Evolutionary conservation across 768 basidiomycete genomes (phyloP), one percentile per base, ranked within the genome.

Genomic region (Auriculariales sp.): DNA sequence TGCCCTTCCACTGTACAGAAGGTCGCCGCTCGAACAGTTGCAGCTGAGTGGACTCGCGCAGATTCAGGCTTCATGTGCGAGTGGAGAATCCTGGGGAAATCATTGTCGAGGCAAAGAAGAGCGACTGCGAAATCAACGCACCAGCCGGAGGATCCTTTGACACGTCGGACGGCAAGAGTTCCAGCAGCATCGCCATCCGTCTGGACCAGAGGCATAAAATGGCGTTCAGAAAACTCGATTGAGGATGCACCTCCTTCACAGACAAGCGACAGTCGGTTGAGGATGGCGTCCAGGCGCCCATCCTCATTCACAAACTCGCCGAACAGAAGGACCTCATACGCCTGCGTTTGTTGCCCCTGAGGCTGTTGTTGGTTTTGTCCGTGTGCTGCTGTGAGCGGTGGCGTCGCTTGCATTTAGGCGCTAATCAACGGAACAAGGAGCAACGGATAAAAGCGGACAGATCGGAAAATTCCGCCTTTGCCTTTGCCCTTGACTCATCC

Each of bases 1-100:
- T 91, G 84, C 1, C 87, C 87, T 24, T 77, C 70, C 19, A 90
- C 81, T 57, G 85, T 76, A 53, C 79, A 82, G 28, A 77, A 81
- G 12, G 84, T 80, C 81, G 87, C 89, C 9, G 88, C 84, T 46
- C 87, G 73, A 44, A 91, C 87, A 3, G 88, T 91, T 1, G 86
- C 85, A 60, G 89, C 85, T 9, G 87, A 86, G 56, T 89, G 82
- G 14, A 81, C 79, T 39, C 86, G 76, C 10, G 78, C 78, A n/a
- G 82, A 81, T 61, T 90, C 87, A 47, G 88, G 86, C 60, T 86
- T 87, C 50, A 87, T 67, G 60, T 83, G 85, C 22, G 86, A 84
- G 61, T 80, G 86, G 14, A 91, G 62, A 7, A 79, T 68, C 86
- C 84, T 88, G 54, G 17, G 44, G 24, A 33, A 50, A 30, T 45